Evolutionary conservation across 768 basidiomycete genomes (phyloP), one percentile per base, ranked within the genome.

Genomic region (Mycena amicta): DNA sequence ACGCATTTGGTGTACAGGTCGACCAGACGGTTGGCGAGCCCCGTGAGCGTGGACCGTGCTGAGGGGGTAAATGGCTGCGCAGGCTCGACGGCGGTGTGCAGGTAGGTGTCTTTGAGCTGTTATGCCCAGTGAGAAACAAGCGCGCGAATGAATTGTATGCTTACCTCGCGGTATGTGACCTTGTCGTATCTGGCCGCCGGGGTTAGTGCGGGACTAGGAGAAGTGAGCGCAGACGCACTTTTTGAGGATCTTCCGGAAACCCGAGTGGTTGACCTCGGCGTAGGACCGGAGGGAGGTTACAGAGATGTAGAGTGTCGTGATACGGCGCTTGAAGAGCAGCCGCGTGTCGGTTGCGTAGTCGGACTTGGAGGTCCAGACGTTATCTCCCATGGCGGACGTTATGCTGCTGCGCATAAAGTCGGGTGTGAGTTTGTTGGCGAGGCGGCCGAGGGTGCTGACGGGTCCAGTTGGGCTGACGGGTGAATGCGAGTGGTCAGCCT

Each of bases 231-330:
- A 43, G 45, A 72, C 85, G 56, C 69, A 94, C 90, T 98, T 98
- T 75, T 98, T 98, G 68, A 95, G 71, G 33, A 96, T 95, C 79
- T 98, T 98, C 65, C 93, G 84, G 75, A 98, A 93, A 1, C 95
- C 96, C 0, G 93, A 90, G 70, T 92, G 83, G 71, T 98, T 98
- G 56, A 97, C 76, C 67, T 98, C 93, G 55, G 93, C 86, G 63
- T 93, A 99, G 5, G 93, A 90, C 70, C 82, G 84, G 56, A 98
- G 80, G 27, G 87, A 86, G 15, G 87, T 87, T 46, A 88, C 80
- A 5, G 86, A 80, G 43, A 94, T 84, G 71, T 91, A 97, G 12
- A 94, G 80, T 47, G 80, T 86, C 0, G 93, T 91, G 52, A 98
- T 92, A 61, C 89, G 80, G 41, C 95, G 86, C 76, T 98, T 98